These are phyloP conservation scores for Alternaria sp. DNA, from an alignment of 2,329 filamentous ascomycete species.

Conservation along the genomic window DNA sequence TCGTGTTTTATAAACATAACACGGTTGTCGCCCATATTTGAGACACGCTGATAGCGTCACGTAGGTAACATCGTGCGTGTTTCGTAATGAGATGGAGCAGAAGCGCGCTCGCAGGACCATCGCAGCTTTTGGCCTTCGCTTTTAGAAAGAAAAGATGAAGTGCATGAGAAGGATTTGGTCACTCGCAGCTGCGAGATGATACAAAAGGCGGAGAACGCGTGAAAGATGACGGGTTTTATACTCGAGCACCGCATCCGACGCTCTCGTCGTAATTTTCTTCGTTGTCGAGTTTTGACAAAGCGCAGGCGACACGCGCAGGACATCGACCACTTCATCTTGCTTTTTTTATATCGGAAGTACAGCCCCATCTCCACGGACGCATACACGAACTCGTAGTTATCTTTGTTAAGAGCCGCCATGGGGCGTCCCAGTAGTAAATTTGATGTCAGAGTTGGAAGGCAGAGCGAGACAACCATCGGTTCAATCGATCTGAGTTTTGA, in stretches of 20 bases:
- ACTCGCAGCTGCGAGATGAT: not conserved
- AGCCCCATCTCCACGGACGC: not conserved
- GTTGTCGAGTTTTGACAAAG: not conserved
- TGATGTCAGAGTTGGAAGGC: not conserved
- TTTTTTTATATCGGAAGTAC: not conserved
- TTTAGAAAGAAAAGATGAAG: no score
- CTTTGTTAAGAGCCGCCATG: no score
- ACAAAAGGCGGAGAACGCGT: not conserved
- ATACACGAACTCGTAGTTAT: no score
- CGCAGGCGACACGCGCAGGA: not conserved
- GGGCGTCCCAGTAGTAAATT: no score
- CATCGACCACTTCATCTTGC: accelerated
- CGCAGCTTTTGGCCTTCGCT: no score
- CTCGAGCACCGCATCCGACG: not conserved
- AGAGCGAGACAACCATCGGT: not conserved
- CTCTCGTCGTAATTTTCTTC: not conserved
- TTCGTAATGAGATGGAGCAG: not conserved
- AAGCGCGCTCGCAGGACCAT: not conserved
- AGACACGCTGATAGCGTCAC: not conserved
- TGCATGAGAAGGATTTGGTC: no score
- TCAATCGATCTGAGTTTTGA: no score
- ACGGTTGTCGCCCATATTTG: accelerated
- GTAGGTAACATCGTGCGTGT: not conserved
- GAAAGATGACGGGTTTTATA: not conserved
- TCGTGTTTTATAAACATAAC: not conserved